These are phyloP conservation scores for Phascolomyces articulosus DNA, from an alignment of 371 early-diverging fungal genomes.

Conservation along the genomic window DNA sequence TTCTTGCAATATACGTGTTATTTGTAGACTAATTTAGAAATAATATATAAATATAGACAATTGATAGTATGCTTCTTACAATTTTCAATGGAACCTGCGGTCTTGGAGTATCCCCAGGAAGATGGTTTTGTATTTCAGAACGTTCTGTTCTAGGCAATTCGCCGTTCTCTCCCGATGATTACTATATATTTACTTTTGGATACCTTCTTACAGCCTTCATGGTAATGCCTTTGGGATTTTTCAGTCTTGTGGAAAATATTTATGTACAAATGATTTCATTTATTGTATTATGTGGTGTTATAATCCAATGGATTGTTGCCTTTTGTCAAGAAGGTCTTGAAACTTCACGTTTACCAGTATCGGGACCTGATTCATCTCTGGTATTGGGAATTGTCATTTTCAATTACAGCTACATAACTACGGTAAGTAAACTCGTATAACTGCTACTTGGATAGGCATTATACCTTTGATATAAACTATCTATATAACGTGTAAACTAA, in stretches of 20 bases:
- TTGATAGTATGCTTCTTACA: conserved; percentile 47
- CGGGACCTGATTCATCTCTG: conserved; percentile 47
- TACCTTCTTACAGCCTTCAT: conserved; percentile 50
- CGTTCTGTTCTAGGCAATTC: conserved; percentile 26
- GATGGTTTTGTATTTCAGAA: conserved; percentile 39
- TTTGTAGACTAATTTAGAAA: no score
- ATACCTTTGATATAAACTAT: no score
- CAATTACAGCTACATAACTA: conserved; percentile 66
- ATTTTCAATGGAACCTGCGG: conserved; percentile 48
- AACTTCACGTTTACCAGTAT: conserved; percentile 41
- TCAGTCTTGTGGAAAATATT: conserved; percentile 63
- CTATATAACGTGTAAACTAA: no score
- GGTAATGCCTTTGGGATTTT: conserved; percentile 59
- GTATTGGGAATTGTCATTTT: conserved; percentile 65
- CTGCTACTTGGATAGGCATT: no score
- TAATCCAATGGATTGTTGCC: conserved; percentile 59
- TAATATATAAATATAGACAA: conserved; percentile 24
- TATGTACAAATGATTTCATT: conserved; percentile 58
- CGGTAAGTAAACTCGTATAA: conserved; percentile 24
- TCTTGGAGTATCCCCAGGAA: conserved; percentile 37
- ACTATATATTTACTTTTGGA: conserved; percentile 59
- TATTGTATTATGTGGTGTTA: conserved; percentile 46
- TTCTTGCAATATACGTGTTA: no score
- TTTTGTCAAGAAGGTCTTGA: conserved; percentile 57
- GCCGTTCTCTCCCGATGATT: conserved; percentile 51